These are phyloP conservation scores for Clavispora santaluciae DNA, from an alignment of 805 yeast genomes.

Conservation along the genomic window DNA sequence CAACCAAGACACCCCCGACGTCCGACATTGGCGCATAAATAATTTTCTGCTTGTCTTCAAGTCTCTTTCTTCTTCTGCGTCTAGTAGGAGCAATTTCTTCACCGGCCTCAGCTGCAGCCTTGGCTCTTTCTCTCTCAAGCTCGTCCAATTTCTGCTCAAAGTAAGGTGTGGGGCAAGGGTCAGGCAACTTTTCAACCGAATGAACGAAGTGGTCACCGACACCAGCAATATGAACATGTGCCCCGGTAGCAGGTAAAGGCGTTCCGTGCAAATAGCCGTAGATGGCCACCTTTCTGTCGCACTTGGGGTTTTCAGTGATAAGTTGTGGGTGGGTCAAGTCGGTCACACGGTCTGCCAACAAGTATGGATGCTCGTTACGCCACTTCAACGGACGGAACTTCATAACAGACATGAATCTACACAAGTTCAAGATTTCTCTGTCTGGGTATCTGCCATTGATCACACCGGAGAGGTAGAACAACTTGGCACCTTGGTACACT, in stretches of 20 bases:
- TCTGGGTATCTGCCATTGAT: constrained; percentile 97
- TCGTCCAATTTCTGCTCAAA: constrained; percentile 84
- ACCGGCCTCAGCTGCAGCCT: constrained; percentile 59
- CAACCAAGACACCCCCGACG: constrained; percentile 97
- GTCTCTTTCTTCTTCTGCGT: constrained; percentile 68
- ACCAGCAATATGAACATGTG: constrained; percentile 91
- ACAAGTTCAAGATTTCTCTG: constrained; percentile 85
- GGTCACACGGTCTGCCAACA: constrained; percentile 84
- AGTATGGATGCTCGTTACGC: constrained; percentile 97
- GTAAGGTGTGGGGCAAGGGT: constrained; percentile 98
- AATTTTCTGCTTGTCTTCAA: constrained; percentile 89
- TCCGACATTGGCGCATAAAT: constrained; percentile 99
- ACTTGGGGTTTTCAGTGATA: constrained; percentile 72
- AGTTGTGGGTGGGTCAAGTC: constrained; percentile 90
- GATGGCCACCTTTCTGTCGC: constrained; percentile 84
- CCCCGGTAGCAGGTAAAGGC: constrained; percentile 61
- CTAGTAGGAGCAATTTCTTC: constrained; percentile 48
- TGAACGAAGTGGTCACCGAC: constrained; percentile 82
- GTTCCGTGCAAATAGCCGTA: constrained; percentile 97
- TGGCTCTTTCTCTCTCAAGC: constrained; percentile 65
- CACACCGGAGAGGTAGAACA: constrained; percentile 91
- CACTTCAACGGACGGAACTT: constrained; percentile 98
- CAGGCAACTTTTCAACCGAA: constrained; percentile 84
- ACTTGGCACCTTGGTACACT: constrained; percentile 95
- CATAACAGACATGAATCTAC: constrained; percentile 93